These are phyloP conservation scores for Adansonia madagascariensis DNA, from an alignment of 441 rosid species.

Conservation along the genomic window DNA sequence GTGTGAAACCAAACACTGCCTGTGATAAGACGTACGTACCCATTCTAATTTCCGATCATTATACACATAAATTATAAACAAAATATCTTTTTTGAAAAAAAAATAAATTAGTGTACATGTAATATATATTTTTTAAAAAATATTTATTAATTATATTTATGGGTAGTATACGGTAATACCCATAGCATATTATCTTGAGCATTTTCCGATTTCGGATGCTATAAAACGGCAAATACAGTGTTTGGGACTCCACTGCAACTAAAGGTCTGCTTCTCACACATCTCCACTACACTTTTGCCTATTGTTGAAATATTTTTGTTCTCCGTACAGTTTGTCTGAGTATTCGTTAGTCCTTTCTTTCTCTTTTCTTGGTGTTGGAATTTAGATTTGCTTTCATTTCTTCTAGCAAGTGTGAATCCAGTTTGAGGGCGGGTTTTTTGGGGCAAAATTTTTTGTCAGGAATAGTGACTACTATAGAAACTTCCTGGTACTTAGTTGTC, in stretches of 20 bases:
- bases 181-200: not conserved
- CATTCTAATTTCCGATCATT: too few relatives aligned
- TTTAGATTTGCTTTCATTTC: not conserved
- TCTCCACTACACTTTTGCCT: not conserved
- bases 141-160: too few relatives aligned
- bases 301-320: not conserved
- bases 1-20: not conserved
- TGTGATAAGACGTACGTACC: not conserved
- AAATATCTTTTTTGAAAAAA: too few relatives aligned
- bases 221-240: slow-evolving; percentile 64
- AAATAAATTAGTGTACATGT: not conserved
- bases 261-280: slow-evolving; percentile 32
- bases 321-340: not conserved
- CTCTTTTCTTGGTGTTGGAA: not conserved
- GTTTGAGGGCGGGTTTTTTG: too few relatives aligned
- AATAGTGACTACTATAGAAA: not conserved
- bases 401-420: too few relatives aligned
- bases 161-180: too few relatives aligned
- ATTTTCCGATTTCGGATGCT: slow-evolving; percentile 50
- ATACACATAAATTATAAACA: too few relatives aligned
- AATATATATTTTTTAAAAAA: too few relatives aligned
- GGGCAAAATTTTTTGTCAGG: not conserved
- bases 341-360: not conserved
- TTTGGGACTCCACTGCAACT: slow-evolving; percentile 37
- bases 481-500: too few relatives aligned